phyloP scores from a whole-genome alignment of 768 basidiomycete genomes.

The Suillus subalutaceus region DNA sequence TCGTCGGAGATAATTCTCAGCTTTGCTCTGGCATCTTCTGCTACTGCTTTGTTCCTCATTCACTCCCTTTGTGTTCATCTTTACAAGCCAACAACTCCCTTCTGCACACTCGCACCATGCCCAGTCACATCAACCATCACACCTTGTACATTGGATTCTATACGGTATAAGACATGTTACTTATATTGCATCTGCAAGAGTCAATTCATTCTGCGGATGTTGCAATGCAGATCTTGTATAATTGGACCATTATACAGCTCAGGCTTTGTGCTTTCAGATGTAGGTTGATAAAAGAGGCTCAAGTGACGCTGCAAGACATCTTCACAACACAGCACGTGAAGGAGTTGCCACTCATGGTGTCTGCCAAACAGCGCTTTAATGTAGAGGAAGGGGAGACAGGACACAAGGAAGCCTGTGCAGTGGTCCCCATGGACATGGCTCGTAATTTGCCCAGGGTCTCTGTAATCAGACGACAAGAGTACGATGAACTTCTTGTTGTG shows the following conservation, averaged over 20 bases:
- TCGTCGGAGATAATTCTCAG: constrained; percentile 61
- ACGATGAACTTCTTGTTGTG: not conserved
- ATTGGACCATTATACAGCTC: constrained; percentile 95
- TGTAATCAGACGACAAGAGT: constrained; percentile 72
- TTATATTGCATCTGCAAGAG: constrained; percentile 99
- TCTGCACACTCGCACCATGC: constrained; percentile 94
- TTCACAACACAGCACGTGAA: constrained; percentile 96
- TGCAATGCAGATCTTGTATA: constrained; percentile 96
- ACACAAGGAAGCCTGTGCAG: constrained; percentile 52
- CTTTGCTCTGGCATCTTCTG: constrained; percentile 58
- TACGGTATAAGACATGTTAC: constrained; percentile 94
- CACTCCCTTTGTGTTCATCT: constrained; percentile 89
- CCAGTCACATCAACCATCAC: constrained; percentile 96
- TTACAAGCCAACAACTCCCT: constrained; percentile 90
- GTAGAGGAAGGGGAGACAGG: constrained; percentile 74
- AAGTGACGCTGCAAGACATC: constrained; percentile 91
- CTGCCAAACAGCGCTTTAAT: constrained; percentile 85
- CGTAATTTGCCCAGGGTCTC: constrained; percentile 81
- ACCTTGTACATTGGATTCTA: constrained; percentile 96
- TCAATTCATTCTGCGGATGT: constrained; percentile 96
- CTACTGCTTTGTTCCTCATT: constrained; percentile 74
- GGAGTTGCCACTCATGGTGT: constrained; percentile 94
- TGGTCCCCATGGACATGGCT: constrained; percentile 71
- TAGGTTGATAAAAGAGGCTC: constrained; percentile 92
- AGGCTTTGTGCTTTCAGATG: constrained; percentile 96